Conservation (phyloP, 177 flowering plant species). For the Vitis hybrid region DNA sequence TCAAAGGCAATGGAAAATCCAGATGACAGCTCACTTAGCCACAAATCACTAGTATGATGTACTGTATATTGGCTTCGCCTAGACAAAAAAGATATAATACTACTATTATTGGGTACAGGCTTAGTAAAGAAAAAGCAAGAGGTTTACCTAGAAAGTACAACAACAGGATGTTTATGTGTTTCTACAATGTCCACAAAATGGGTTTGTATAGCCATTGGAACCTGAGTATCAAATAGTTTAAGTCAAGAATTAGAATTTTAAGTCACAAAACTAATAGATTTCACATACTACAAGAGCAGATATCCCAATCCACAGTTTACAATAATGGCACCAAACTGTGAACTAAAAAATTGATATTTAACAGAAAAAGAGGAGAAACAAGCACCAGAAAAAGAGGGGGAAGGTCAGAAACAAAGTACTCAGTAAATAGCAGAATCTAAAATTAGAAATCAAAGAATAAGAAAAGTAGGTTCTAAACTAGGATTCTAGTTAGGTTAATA, state of each 20-base stretch:
- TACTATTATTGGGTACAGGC: not conserved
- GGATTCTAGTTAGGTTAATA: no score
- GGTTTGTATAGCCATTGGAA: slow-evolving; percentile 65
- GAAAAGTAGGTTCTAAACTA: no score
- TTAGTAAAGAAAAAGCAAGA: slow-evolving; percentile 8
- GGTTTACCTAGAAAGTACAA: slow-evolving; percentile 66
- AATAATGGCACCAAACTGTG: not conserved
- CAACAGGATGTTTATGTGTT: slow-evolving; percentile 75
- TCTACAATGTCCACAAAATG: slow-evolving; percentile 43
- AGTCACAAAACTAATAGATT: not conserved
- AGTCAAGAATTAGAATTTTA: slow-evolving; percentile 1
- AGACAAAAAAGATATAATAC: not conserved
- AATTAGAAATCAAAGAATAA: no score
- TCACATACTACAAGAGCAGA: not conserved
- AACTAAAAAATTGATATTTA: no score
- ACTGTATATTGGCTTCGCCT: not conserved
- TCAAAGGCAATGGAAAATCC: not conserved
- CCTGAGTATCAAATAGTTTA: slow-evolving; percentile 41
- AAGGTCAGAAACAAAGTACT: no score
- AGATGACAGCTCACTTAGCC: not conserved
- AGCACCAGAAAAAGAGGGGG: no score
- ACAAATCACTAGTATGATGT: not conserved
- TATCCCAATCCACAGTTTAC: not conserved
- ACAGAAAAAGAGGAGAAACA: no score
- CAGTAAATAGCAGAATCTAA: no score